Base-by-base conservation (phyloP, 352 stramenopile genomes). In the Phytopythium vexans region DNA sequence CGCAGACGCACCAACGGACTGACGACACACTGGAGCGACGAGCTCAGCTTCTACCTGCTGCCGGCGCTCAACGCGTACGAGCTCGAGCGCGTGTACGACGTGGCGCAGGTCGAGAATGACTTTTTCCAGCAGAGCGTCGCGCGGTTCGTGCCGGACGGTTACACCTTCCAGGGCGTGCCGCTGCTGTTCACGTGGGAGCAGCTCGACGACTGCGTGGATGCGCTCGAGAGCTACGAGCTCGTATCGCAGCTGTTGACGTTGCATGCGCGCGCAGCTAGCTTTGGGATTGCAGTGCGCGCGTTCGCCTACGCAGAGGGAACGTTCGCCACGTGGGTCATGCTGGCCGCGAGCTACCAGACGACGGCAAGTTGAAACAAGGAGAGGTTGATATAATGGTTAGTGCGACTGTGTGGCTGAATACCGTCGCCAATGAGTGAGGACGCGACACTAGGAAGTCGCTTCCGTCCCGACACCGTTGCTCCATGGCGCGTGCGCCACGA, bases 31-130 rank as follows among this genome's bases (percentile, higher is more conserved):
- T 96, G 83, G 83, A 92, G 82, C 49, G 70, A 84, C 36, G 76
- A 84, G 35, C 71, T 97, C 16, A 70, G 66, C 49, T 91, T 92
- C 55, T 87, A 81, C 46, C 57, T 97, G 42, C 66, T 89, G 8
- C 88, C 87, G 27, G 86, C 88, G n/a, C 74, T 97, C 15, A 80
- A 80, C 41, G 86, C 86, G 11, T 97, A 97, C 62, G 88, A 97
- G 37, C 56, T 88, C 41, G 88, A 97, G 62, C 76, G 86, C 7
- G 53, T 89, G 12, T 82, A 92, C 56, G 68, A 66, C 37, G 51
- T 88, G 8, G 51, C 72, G 4, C 74, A 87, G 49, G 58, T 90
- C 1, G 85, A 91, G 44, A 94, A 92, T 50, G 71, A 64, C 2
- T 77, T 95, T 40, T 97, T 97, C 56, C 78, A 90, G 52, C 79